phyloP scores from a whole-genome alignment of 768 basidiomycete species.

The Agaricus subrufescens region DNA sequence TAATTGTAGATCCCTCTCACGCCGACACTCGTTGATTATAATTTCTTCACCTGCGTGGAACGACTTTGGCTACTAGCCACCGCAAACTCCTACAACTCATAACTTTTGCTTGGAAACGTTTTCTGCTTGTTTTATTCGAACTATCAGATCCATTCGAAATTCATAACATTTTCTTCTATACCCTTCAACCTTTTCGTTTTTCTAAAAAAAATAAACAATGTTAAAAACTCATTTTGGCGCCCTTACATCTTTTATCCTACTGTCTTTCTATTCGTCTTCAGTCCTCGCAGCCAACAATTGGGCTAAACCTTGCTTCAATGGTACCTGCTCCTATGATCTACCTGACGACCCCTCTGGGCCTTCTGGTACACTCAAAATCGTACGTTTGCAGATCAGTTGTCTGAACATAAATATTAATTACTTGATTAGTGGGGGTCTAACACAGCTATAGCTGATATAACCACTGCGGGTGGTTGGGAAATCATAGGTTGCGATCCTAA shows the following conservation, averaged over 20 bases:
- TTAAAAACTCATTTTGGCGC: background rate
- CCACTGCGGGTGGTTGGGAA: conserved; percentile 48
- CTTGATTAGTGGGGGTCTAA: conserved; percentile 31
- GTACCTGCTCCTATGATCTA: conserved; percentile 36
- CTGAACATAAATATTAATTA: background rate
- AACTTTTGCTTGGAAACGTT: too few species aligned
- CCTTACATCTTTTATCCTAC: background rate
- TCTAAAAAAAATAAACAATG: background rate
- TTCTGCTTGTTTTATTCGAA: too few species aligned
- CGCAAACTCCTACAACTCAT: too few species aligned
- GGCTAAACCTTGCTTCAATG: conserved; percentile 32
- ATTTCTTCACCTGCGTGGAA: too few species aligned
- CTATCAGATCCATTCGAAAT: too few species aligned
- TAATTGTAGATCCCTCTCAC: too few species aligned
- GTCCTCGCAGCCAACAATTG: conserved; percentile 35
- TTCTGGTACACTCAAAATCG: conserved; percentile 37
- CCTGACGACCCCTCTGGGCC: conserved; percentile 23
- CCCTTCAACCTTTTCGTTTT: background rate
- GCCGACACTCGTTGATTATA: too few species aligned
- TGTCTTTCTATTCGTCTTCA: background rate
- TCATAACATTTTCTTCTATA: too few species aligned
- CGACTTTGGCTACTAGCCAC: too few species aligned
- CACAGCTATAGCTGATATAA: conserved; percentile 36
- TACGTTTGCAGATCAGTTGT: conserved; percentile 15
- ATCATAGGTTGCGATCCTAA: conserved; percentile 42